A percentile compares a stretch with the other conserved stretches of the same genome.
phyloP scores from a whole-genome alignment of 2,329 filamentous ascomycete genomes.

The Leptodontidium sp. region DNA sequence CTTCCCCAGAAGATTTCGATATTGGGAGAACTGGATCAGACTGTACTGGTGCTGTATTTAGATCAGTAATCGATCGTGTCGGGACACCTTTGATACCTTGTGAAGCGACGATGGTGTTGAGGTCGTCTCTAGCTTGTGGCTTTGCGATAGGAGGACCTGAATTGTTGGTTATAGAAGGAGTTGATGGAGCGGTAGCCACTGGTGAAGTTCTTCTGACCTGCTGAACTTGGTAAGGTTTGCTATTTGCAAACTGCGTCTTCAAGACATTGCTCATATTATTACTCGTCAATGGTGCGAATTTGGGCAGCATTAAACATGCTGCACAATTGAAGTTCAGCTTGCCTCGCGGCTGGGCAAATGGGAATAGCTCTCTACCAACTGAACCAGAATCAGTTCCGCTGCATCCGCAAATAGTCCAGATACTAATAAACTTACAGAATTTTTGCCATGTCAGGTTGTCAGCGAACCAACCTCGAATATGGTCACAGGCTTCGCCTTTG shows the following conservation, averaged over 20 bases:
- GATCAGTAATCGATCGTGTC: background rate
- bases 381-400: background rate
- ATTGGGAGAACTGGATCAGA: background rate
- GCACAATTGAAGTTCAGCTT: background rate
- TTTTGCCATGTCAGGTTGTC: conserved; percentile 31
- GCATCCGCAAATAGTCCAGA: background rate
- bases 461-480: conserved; percentile 27
- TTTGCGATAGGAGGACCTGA: background rate
- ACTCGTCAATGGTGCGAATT: background rate
- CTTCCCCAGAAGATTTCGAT: background rate
- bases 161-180: background rate
- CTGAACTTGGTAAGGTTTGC: background rate
- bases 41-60: background rate
- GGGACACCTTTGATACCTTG: background rate
- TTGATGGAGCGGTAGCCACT: background rate
- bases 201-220: background rate
- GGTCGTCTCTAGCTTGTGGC: background rate
- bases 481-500: conserved; percentile 6
- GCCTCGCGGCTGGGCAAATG: background rate
- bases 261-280: background rate
- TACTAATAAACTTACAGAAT: conserved; percentile 25
- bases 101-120: no score
- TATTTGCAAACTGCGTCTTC: background rate
- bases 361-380: background rate
- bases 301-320: background rate